A percentile compares a stretch with the other conserved stretches of the same genome.
Evolutionary conservation across 306 rosid species (phyloP).

Genomic region (Alnus rubra): DNA sequence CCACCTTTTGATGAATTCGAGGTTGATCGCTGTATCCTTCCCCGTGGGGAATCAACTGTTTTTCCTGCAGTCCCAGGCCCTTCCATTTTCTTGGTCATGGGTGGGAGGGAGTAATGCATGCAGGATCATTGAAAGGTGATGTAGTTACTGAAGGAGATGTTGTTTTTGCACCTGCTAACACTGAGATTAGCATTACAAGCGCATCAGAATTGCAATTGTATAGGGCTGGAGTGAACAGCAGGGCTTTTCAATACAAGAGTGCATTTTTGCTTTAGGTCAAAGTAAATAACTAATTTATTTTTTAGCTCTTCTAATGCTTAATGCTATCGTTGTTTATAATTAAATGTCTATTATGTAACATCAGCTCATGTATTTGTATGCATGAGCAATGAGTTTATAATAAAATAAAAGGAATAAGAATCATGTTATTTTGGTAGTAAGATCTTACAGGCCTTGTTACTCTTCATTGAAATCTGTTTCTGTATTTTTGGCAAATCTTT

Average conservation of each 20-base stretch:
- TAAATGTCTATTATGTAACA: not conserved
- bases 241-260: constrained; percentile 47
- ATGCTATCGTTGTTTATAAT: not conserved
- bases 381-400: constrained; percentile 5
- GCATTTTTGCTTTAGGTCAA: not conserved
- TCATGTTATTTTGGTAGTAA: too few species aligned
- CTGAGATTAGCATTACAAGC: constrained; percentile 53
- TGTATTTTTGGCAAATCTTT: too few species aligned
- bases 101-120: constrained; percentile 63
- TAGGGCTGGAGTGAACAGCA: constrained; percentile 77
- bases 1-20: constrained; percentile 95
- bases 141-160: constrained; percentile 68
- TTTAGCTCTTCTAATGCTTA: not conserved
- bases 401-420: too few species aligned
- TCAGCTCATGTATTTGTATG: not conserved
- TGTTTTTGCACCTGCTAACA: constrained; percentile 77
- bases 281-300: not conserved
- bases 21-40: constrained; percentile 73
- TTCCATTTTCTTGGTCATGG: constrained; percentile 63
- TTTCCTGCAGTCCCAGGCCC: constrained; percentile 79
- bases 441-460: too few species aligned
- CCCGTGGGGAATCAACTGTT: constrained; percentile 49
- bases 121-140: constrained; percentile 40
- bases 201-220: constrained; percentile 65
- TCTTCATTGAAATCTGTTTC: too few species aligned